Base-by-base conservation (phyloP, 257 asterid genomes). In the Lavandula angustifolia region DNA sequence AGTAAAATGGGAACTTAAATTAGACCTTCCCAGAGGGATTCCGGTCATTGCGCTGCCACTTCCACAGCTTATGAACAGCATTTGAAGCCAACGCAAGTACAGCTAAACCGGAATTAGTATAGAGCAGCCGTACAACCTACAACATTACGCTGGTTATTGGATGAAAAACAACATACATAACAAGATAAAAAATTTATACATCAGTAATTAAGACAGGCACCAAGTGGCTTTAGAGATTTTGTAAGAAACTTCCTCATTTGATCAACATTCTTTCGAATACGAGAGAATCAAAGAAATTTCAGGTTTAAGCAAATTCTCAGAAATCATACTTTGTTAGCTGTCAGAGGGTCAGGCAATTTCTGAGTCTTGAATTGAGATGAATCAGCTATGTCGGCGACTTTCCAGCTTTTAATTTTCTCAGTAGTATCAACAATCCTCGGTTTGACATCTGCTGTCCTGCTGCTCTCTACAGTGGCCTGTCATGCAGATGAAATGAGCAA, bases 21-120 rank as follows among this genome's bases (percentile, higher is more conserved):
- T 64, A 50, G 29, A 89, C 98, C 97, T 87, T 92, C 73, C 89
- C 98, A 59, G 88, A 75, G 37, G 95, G 94, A 74, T 89, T 92
- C 9, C 96, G 95, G 41, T 92, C 98, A 81, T 80, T 87, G 46
- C 96, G 92, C 68, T 79, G 94, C 98, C 98, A 92, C 76, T 89
- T 92, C 98, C 98, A 92, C 70, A 92, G 87, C 88, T 87, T 89
- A 72, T 92, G 98, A 70, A 82, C 84, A 65, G 95, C 96, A 81
- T 92, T 92, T 54, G 97, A 78, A 60, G 89, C 89, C 54, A 92
- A 75, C 1, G 98, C 98, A 63, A 92, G 80, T 38, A 92, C 65
- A 56, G 91, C 94, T 66, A 81, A 77, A 53, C 98, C 98, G 37
- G 96, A 80, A 76, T 89, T 92, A 41, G 97, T 89, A 72, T 89